Conservation (phyloP, 2,329 filamentous ascomycete species). For the Blastomyces gilchristii region DNA sequence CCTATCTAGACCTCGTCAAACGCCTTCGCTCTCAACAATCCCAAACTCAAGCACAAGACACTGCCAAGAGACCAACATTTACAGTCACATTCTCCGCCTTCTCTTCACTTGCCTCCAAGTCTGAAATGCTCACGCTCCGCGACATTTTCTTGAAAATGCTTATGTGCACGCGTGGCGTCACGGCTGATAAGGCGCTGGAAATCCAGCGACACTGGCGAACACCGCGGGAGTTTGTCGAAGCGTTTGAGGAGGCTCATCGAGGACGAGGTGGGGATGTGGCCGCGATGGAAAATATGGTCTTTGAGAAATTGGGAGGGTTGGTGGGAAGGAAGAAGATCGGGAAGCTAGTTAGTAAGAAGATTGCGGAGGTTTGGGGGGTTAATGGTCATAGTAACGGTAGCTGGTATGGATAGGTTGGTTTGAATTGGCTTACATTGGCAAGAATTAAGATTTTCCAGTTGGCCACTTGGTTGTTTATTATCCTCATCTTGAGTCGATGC, state of each 20-base stretch:
- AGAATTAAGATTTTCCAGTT: too few relatives aligned
- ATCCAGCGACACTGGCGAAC: constrained; percentile 72
- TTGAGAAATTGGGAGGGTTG: constrained; percentile 45
- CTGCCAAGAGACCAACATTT: constrained; percentile 31
- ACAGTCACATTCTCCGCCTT: constrained; percentile 63
- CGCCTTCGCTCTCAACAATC: constrained; percentile 48
- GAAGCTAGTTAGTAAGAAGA: constrained; percentile 55
- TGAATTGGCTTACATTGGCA: not conserved
- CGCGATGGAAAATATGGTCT: constrained; percentile 51
- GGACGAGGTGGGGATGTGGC: constrained; percentile 32
- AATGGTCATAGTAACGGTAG: constrained; percentile 9
- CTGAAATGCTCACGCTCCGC: constrained; percentile 59
- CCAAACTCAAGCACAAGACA: constrained; percentile 50
- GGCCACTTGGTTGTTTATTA: too few relatives aligned
- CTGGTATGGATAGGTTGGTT: not conserved
- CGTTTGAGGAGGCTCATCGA: constrained; percentile 45
- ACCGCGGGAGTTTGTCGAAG: constrained; percentile 59
- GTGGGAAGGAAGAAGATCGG: constrained; percentile 59
- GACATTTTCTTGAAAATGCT: constrained; percentile 77
- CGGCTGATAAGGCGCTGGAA: constrained; percentile 66
- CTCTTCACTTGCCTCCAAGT: constrained; percentile 62
- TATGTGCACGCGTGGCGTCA: constrained; percentile 67
- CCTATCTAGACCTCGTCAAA: constrained; percentile 55
- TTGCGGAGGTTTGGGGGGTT: constrained; percentile 60
- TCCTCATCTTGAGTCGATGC: too few relatives aligned